These are phyloP conservation scores for Elongisporangium anandrum DNA, from an alignment of 352 stramenopile genomes.

Conservation along the genomic window DNA sequence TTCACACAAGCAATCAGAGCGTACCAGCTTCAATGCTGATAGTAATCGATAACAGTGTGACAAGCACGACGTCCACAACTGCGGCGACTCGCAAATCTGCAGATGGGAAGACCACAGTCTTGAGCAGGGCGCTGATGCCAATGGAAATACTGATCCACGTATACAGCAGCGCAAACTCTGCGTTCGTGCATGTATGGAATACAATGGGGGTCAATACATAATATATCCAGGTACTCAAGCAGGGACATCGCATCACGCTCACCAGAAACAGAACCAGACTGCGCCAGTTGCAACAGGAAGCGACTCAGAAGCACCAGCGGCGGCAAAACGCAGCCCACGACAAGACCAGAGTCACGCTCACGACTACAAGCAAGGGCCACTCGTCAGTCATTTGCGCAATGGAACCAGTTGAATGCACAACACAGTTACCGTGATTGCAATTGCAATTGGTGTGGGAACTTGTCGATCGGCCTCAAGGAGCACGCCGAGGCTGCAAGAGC, in stretches of 20 bases:
- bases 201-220: no score
- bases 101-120: conserved; percentile 31
- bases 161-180: conserved; percentile 48
- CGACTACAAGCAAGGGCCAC: conserved; percentile 14
- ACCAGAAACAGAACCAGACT: conserved; percentile 20
- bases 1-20: background rate
- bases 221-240: no score
- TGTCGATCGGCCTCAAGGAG: conserved; percentile 14
- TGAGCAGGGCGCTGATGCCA: conserved; percentile 40
- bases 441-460: conserved; percentile 14
- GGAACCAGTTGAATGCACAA: background rate
- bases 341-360: conserved; percentile 52
- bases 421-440: conserved; percentile 17
- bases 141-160: conserved; percentile 47
- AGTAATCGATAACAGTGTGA: conserved; percentile 15
- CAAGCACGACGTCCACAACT: conserved; percentile 35
- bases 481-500: conserved; percentile 19
- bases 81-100: conserved; percentile 25
- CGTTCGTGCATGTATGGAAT: conserved; percentile 1
- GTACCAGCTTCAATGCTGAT: conserved; percentile 14
- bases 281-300: conserved; percentile 32
- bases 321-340: conserved; percentile 52
- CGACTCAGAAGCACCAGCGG: conserved; percentile 59
- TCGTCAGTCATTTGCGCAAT: background rate
- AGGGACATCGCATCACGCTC: no score